Evolutionary conservation across 305 asterid species (phyloP).

Genomic region (Petunia hybrid): DNA sequence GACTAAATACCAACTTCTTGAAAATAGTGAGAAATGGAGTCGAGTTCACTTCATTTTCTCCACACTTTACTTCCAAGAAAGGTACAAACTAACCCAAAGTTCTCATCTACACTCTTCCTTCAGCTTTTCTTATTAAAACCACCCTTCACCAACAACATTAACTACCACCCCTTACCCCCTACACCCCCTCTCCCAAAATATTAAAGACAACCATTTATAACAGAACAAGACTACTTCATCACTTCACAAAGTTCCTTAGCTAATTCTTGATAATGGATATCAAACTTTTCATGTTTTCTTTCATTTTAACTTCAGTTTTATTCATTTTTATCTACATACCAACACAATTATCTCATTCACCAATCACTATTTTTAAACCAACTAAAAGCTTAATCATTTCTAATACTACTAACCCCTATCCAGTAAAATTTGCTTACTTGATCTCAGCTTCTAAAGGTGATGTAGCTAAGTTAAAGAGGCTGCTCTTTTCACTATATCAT

Average conservation of each 20-base stretch:
- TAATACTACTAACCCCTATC: constrained; percentile 47
- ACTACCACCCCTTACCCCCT: not conserved
- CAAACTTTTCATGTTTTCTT: constrained; percentile 55
- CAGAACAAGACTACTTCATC: not conserved
- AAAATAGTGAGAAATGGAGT: constrained; percentile 43
- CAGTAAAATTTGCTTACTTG: constrained; percentile 80
- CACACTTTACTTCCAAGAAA: constrained; percentile 62
- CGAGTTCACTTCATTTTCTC: constrained; percentile 37
- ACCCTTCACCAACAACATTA: constrained; percentile 15
- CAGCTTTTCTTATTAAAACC: not conserved
- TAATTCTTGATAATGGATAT: constrained; percentile 47
- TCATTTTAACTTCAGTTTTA: constrained; percentile 55
- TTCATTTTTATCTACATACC: constrained; percentile 63
- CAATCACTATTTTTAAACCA: constrained; percentile 56
- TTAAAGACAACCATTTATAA: not conserved
- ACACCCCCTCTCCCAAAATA: not conserved
- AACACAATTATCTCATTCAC: constrained; percentile 43
- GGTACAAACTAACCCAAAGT: constrained; percentile 43
- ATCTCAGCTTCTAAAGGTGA: constrained; percentile 87
- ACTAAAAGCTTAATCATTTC: constrained; percentile 55
- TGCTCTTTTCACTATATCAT: constrained; percentile 74
- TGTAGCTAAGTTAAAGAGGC: constrained; percentile 71
- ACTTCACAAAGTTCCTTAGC: constrained; percentile 17
- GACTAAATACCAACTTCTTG: constrained; percentile 27
- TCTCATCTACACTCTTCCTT: constrained; percentile 54